These are phyloP conservation scores for Plantago rigida DNA, from an alignment of 305 asterid species.

Conservation along the genomic window DNA sequence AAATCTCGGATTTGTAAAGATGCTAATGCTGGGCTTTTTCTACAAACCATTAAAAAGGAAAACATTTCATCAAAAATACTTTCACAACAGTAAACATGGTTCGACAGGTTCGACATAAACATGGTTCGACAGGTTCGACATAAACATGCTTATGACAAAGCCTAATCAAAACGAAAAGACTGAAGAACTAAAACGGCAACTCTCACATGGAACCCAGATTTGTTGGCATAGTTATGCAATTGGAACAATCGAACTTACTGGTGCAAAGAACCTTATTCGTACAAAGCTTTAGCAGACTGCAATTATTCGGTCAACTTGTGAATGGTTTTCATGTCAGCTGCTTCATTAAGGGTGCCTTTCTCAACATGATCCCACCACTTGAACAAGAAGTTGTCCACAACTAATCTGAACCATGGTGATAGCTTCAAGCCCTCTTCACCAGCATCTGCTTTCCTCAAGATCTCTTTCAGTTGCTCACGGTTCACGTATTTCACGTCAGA, in stretches of 20 bases:
- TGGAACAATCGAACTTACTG: constrained; percentile 1
- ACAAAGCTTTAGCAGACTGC: not conserved
- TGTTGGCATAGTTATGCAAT: too few relatives aligned
- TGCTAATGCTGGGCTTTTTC: too few relatives aligned
- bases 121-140: not conserved
- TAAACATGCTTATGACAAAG: constrained; percentile 8
- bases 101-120: not conserved
- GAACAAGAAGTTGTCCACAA: constrained; percentile 80
- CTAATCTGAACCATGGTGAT: constrained; percentile 89
- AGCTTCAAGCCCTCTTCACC: constrained; percentile 87
- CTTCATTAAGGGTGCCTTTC: constrained; percentile 65
- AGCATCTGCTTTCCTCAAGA: constrained; percentile 77
- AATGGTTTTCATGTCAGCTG: constrained; percentile 74
- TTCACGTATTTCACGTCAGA: constrained; percentile 70
- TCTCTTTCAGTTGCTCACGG: constrained; percentile 62
- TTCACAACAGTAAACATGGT: too few relatives aligned
- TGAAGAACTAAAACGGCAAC: not conserved
- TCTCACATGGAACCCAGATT: not conserved
- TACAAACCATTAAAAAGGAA: too few relatives aligned
- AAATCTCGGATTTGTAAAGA: too few relatives aligned
- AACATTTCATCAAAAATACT: too few relatives aligned
- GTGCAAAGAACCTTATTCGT: constrained; percentile 8
- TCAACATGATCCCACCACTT: constrained; percentile 98
- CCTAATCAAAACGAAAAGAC: constrained; percentile 3
- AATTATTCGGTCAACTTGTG: constrained; percentile 50